These are phyloP conservation scores for Pseudopediastrum boryanum DNA, from an alignment of 139 green algal genomes.

Conservation along the genomic window DNA sequence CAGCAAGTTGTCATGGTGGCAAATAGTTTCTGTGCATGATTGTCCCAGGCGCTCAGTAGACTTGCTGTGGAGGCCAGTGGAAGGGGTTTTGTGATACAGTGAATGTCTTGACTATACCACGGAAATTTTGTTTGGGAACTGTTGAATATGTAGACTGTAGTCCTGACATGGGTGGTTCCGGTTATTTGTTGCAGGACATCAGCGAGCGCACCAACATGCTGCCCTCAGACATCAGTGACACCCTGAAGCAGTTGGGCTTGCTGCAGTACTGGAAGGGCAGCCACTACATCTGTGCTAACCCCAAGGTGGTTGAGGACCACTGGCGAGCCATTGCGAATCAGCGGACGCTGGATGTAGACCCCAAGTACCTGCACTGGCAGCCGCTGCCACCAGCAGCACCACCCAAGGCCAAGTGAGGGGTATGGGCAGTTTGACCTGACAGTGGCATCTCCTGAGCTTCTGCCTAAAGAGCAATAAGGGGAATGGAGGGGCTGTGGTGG, in stretches of 20 bases:
- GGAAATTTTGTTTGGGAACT: too few species aligned
- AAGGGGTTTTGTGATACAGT: too few species aligned
- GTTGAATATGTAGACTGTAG: too few species aligned
- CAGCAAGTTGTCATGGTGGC: too few species aligned
- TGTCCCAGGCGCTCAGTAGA: too few species aligned
- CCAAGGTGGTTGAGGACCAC: slow-evolving; percentile 53
- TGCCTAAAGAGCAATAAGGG: too few species aligned
- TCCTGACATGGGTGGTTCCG: background rate
- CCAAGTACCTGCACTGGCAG: slow-evolving; percentile 62
- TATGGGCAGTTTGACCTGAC: too few species aligned
- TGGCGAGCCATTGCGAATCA: slow-evolving; percentile 34
- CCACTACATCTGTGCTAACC: background rate
- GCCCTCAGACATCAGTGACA: slow-evolving; percentile 19
- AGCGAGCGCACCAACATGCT: slow-evolving; percentile 61
- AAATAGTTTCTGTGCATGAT: too few species aligned
- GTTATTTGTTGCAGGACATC: slow-evolving; percentile 32
- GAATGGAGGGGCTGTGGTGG: too few species aligned
- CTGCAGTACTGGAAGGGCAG: slow-evolving; percentile 89
- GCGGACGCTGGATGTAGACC: slow-evolving; percentile 53
- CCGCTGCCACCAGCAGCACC: slow-evolving; percentile 41
- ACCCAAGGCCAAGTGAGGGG: background rate
- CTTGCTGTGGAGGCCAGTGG: too few species aligned
- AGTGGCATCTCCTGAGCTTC: too few species aligned
- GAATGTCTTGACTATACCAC: too few species aligned
- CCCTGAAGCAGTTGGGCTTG: slow-evolving; percentile 48